Evolutionary conservation across 208 protist species (phyloP).

Genomic region (Leishmania major): DNA sequence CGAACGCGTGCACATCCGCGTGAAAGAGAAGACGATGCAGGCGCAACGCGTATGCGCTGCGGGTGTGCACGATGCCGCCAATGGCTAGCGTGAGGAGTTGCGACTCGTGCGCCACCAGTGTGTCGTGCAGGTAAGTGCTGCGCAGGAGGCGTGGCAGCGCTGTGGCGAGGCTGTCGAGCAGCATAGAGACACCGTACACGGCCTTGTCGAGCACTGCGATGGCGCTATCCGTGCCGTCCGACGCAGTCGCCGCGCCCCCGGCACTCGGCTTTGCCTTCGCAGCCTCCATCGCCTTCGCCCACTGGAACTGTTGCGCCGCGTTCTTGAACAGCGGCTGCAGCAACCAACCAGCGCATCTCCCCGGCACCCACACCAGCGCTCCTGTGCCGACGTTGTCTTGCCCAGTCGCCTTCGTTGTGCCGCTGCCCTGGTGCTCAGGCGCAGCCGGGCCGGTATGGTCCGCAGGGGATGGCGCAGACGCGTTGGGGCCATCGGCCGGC

Average conservation of each 20-base stretch:
- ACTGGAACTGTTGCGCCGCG: slow-evolving; percentile 42
- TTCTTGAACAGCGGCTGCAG: slow-evolving; percentile 63
- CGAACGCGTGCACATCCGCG: slow-evolving; percentile 46
- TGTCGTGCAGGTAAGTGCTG: slow-evolving; percentile 51
- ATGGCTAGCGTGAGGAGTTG: slow-evolving; percentile 40
- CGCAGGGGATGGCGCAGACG: not conserved
- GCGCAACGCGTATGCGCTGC: slow-evolving; percentile 26
- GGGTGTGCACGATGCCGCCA: slow-evolving; percentile 41
- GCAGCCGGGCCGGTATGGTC: not conserved
- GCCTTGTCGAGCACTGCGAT: slow-evolving; percentile 42
- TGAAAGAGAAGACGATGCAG: slow-evolving; percentile 59
- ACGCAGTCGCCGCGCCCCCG: not conserved
- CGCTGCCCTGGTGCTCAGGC: not conserved
- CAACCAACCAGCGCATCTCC: slow-evolving; percentile 45
- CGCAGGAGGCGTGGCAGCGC: slow-evolving; percentile 39
- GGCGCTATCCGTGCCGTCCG: slow-evolving; percentile 1
- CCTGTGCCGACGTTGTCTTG: not conserved
- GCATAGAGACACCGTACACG: slow-evolving; percentile 27
- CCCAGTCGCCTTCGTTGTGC: not conserved
- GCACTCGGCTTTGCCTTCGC: slow-evolving; percentile 16
- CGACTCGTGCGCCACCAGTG: slow-evolving; percentile 50
- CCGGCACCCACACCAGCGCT: slow-evolving; percentile 12
- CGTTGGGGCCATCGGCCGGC: not conserved
- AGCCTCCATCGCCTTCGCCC: slow-evolving; percentile 34
- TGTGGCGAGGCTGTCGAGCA: slow-evolving; percentile 35